These are phyloP conservation scores for Cryphonectria carpinicola DNA, from an alignment of 2,329 filamentous ascomycete species.

Conservation along the genomic window DNA sequence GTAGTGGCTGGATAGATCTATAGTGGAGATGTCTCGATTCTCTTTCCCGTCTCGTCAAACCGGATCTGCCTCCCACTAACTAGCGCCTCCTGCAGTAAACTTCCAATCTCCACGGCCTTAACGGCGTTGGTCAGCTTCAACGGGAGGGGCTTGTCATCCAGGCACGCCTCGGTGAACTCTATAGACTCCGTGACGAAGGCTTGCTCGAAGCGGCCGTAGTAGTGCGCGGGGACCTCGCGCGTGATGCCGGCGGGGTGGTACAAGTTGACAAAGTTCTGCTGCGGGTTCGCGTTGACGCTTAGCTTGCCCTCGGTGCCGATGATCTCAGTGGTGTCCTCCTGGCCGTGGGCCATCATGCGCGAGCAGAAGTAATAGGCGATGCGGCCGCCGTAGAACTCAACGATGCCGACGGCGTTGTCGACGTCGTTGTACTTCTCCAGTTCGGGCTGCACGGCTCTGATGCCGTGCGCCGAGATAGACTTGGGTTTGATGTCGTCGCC, in stretches of 20 bases:
- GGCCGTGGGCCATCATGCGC: slow-evolving; percentile 70
- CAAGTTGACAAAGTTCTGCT: slow-evolving; percentile 20
- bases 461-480: slow-evolving; percentile 58
- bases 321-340: slow-evolving; percentile 69
- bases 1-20: neutral
- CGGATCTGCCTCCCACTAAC: slow-evolving; percentile 24
- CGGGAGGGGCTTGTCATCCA: slow-evolving; percentile 22
- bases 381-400: slow-evolving; percentile 67
- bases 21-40: neutral
- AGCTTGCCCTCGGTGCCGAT: slow-evolving; percentile 70
- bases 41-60: slow-evolving; percentile 25
- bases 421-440: slow-evolving; percentile 61
- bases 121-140: slow-evolving; percentile 16
- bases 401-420: slow-evolving; percentile 66
- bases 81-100: slow-evolving; percentile 22
- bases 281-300: slow-evolving; percentile 61
- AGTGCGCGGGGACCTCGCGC: slow-evolving; percentile 18
- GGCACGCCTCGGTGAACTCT: slow-evolving; percentile 25
- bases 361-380: slow-evolving; percentile 67
- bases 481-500: slow-evolving; percentile 58
- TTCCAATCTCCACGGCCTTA: slow-evolving; percentile 24
- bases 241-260: slow-evolving; percentile 11
- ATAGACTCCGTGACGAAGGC: slow-evolving; percentile 28
- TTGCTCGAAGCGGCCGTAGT: slow-evolving; percentile 21
- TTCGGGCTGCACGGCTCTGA: slow-evolving; percentile 62